These are phyloP conservation scores for Torulaspora globosa DNA, from an alignment of 1,139 yeast species.

Conservation along the genomic window DNA sequence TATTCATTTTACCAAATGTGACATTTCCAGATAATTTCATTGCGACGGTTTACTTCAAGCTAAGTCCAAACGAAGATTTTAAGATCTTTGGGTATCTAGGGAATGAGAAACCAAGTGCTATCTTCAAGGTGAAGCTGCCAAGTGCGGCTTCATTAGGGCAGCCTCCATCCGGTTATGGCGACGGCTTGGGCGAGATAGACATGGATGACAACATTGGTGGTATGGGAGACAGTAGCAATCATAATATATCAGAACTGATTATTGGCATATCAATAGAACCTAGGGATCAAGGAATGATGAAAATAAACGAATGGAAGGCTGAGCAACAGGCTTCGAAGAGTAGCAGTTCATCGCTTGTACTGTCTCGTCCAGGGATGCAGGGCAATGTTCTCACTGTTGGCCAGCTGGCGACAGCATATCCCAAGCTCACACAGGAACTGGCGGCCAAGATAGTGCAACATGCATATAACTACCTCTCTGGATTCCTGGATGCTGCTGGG, in stretches of 20 bases:
- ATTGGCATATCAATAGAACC: constrained; percentile 92
- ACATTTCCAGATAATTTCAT: constrained; percentile 64
- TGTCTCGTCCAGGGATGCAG: constrained; percentile 25
- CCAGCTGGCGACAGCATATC: constrained; percentile 35
- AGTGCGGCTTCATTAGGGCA: constrained; percentile 22
- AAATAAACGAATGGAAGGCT: constrained; percentile 31
- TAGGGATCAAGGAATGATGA: constrained; percentile 36
- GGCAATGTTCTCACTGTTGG: constrained; percentile 37
- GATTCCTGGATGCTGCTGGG: constrained; percentile 74
- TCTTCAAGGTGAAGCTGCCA: constrained; percentile 66
- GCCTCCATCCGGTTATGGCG: constrained; percentile 29
- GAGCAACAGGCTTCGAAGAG: constrained; percentile 21
- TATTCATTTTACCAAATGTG: constrained; percentile 69
- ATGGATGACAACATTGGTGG: constrained; percentile 38
- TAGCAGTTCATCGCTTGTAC: constrained; percentile 32
- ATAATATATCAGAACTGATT: constrained; percentile 42
- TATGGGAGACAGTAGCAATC: constrained; percentile 31
- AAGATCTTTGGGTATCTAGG: constrained; percentile 74
- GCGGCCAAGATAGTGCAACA: constrained; percentile 88
- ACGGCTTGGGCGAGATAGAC: constrained; percentile 41
- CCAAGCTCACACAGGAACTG: constrained; percentile 44
- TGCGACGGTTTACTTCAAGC: constrained; percentile 84
- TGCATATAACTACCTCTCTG: constrained; percentile 84
- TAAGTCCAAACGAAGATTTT: constrained; percentile 68
- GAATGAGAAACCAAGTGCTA: constrained; percentile 80